Conservation (phyloP, 352 stramenopile genomes). For the Phytophthora litchii region DNA sequence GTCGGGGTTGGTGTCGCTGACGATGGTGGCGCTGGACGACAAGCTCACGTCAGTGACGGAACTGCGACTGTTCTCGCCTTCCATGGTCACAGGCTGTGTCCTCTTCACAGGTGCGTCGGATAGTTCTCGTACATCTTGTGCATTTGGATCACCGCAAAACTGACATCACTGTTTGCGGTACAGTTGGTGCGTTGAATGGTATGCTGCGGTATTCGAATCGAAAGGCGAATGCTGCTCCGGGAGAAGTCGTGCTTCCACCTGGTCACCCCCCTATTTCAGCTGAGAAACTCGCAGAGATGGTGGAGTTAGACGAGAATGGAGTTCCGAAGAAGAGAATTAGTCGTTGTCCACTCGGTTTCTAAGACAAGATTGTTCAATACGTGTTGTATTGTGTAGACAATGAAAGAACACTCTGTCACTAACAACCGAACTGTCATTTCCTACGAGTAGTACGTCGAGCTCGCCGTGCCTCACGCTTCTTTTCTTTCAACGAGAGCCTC, state of each 20-base stretch:
- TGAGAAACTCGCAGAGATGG: conserved; percentile 42
- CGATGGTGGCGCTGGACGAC: conserved; percentile 51
- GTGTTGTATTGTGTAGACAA: conserved; percentile 3
- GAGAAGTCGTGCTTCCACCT: conserved; percentile 41
- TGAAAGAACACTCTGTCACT: not conserved
- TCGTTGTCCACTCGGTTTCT: conserved; percentile 66
- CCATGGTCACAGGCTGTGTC: conserved; percentile 64
- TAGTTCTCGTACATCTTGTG: too few relatives aligned
- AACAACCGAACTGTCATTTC: conserved; percentile 31
- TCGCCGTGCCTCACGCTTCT: conserved; percentile 63
- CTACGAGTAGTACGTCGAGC: conserved; percentile 44
- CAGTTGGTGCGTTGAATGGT: conserved; percentile 48
- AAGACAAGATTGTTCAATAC: conserved; percentile 1
- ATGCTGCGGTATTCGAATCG: conserved; percentile 51
- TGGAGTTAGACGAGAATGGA: conserved; percentile 48
- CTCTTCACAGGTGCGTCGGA: conserved; percentile 49
- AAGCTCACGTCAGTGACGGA: conserved; percentile 54
- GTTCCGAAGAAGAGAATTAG: conserved; percentile 63
- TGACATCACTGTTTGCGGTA: conserved; percentile 2
- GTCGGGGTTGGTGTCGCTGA: conserved; percentile 55
- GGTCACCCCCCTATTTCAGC: conserved; percentile 43
- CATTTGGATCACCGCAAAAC: not conserved
- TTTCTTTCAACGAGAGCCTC: conserved; percentile 66
- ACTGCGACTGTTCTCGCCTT: conserved; percentile 68
- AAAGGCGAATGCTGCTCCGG: conserved; percentile 36